A percentile compares a stretch with the other conserved stretches of the same genome.
Evolutionary conservation across 2,329 filamentous ascomycete genomes (phyloP).

Genomic region (Penicillium sp.): DNA sequence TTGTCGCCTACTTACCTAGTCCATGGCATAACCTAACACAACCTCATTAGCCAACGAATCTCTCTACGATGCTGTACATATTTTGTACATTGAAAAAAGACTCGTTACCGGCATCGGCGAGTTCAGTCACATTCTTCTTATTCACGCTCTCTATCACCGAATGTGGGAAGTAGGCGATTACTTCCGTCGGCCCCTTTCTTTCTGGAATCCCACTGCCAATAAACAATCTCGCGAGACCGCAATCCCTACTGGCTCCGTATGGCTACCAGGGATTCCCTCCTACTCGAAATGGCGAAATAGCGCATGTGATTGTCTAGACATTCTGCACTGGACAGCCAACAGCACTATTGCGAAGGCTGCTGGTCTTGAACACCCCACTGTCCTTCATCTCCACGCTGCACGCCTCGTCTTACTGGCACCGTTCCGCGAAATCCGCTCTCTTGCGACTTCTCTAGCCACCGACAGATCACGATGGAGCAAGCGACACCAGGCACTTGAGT

Average conservation of each 20-base stretch:
- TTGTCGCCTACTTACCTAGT: background rate
- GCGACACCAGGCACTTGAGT: conserved; percentile 35
- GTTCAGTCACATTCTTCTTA: conserved; percentile 53
- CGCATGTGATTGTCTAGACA: conserved; percentile 54
- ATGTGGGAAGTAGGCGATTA: conserved; percentile 55
- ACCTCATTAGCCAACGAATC: conserved; percentile 38
- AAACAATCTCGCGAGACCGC: conserved; percentile 41
- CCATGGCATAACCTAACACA: conserved; percentile 3
- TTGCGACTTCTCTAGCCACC: conserved; percentile 44
- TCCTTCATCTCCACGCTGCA: conserved; percentile 61
- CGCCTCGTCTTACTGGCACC: conserved; percentile 59
- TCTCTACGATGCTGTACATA: conserved; percentile 49
- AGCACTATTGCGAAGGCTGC: conserved; percentile 53
- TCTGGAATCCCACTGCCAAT: conserved; percentile 50
- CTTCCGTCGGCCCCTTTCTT: conserved; percentile 50
- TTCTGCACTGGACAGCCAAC: conserved; percentile 64
- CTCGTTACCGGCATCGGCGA: conserved; percentile 51
- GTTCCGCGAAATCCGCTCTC: conserved; percentile 49
- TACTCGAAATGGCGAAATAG: conserved; percentile 54
- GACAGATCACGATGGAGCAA: conserved; percentile 36
- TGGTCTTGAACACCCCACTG: conserved; percentile 59
- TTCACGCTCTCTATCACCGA: conserved; percentile 56
- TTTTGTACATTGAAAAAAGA: conserved; percentile 55
- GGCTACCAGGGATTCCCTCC: conserved; percentile 53
- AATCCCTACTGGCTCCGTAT: conserved; percentile 44